phyloP scores from a whole-genome alignment of 345 rosid genomes.

The Populus ilicifolia region DNA sequence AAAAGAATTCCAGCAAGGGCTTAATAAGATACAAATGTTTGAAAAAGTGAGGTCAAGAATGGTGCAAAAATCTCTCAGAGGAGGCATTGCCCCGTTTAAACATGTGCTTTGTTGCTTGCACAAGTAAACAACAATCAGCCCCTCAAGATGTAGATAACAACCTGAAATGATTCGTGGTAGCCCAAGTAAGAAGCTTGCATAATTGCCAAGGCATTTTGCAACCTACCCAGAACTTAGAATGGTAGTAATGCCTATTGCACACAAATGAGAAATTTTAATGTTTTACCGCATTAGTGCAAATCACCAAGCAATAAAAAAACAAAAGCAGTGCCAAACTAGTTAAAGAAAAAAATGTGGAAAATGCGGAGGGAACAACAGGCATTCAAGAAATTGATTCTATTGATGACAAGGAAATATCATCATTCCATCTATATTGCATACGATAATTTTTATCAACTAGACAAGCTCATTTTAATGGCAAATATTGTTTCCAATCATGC shows the following conservation, averaged over 20 bases:
- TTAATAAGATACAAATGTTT: neutral
- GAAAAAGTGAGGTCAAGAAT: too few species aligned
- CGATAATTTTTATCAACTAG: neutral
- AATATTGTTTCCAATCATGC: neutral
- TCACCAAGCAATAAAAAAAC: neutral
- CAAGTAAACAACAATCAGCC: neutral
- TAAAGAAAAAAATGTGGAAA: neutral
- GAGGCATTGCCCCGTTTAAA: neutral
- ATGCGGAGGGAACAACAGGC: neutral
- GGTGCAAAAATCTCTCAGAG: too few species aligned
- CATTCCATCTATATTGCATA: neutral
- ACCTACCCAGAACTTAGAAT: neutral
- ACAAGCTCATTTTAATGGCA: neutral
- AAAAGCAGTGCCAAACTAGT: neutral
- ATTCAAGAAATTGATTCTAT: neutral
- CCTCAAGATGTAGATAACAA: neutral
- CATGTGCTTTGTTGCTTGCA: neutral
- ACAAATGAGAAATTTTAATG: neutral
- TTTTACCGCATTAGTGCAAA: neutral
- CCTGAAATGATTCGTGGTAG: neutral
- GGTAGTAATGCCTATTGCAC: neutral
- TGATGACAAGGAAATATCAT: neutral
- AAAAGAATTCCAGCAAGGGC: neutral
- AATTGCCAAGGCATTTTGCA: neutral
- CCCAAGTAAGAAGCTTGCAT: neutral